Evolutionary conservation across 2,329 filamentous ascomycete genomes (phyloP), one percentile per base, ranked within the genome.

Genomic region (Acephala macrosclerotiorum): DNA sequence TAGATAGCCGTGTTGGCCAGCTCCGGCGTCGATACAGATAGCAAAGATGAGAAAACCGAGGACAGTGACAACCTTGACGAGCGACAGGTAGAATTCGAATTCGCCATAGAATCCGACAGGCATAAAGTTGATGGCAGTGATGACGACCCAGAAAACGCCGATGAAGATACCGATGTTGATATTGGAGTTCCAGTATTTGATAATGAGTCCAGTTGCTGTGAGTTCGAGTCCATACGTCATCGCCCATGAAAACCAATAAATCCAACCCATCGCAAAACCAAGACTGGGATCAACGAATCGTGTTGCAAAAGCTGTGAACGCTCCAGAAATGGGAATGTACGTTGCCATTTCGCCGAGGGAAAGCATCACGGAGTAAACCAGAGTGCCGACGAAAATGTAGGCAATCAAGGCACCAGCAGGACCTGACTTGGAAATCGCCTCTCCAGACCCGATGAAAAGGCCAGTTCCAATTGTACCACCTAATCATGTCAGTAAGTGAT

Each of bases 191-290:
- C 91, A 53, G 77, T 90, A 94, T 75, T 93, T 88, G 68, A 94
- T 91, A 63, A 94, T 91, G 57, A 93, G 80, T 5, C 90, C 91
- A 1, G 90, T 88, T 0, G 90, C 89, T 0, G 88, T 91, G 45
- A 94, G 81, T 75, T 94, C 91, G 9, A 93, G 84, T 0, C 90
- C 90, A 71, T 87, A 91, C 0, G 91, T 93, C 64, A 90, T 87
- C 20, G 88, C 84, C 90, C 89, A 94, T 42, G 85, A 89, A 75
- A 93, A 93, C 89, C 90, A 94, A 79, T 94, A 94, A 66, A 92
- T 89, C 91, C 91, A 94, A 22, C 92, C 91, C 84, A 94, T 91
- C 22, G 91, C 85, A 73, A 94, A 94, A 8, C 90, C 91, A 57
- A 93, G 81, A 63, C 88, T 89, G 12, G 87, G 88, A 73, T 92